Base-by-base conservation (phyloP, 805 yeast species). In the Huiozyma naganishii region DNA sequence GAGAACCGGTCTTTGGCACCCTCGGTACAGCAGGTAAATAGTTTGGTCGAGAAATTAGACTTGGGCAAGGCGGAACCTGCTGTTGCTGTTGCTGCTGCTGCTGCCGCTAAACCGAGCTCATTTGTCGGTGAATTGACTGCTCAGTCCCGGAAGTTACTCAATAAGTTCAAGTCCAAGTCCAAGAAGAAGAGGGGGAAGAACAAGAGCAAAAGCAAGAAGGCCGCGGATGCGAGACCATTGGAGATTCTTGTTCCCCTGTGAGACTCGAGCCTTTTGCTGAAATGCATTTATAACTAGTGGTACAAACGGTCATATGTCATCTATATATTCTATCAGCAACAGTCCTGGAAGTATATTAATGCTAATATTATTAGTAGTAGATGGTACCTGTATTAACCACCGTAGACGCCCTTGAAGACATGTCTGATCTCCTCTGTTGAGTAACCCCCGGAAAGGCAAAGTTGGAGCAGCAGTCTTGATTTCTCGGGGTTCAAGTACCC, bases 401-500 rank as follows among this genome's bases (percentile, higher is more conserved):
- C 79, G 47, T 75, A 77, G 6, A 75, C 81, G 3, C 73, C 72
- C 11, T 58, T 57, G 52, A 79, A 79, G 5, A 70, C 67, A 11
- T 53, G 52, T 39, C 64, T 70, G n/a, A 73, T 73, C 43, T 68
- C 68, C 6, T 52, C 50, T 4, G 69, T 51, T 27, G 62, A 50
- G 52, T 67, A 67, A 1, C 62, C 63, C 32, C 69, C 68, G 28
- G 67, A 59, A 39, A 79, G 62, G 48, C 81, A 74, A 51, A 79
- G 62, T 51, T 78, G 83, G 39, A 79, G 59, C 38, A 79, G 57
- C 27, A 79, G 68, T 52, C 84, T 68, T 37, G 78, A 67, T 62
- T 79, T 79, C 51, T 77, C 83, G 6, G 86, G 84, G 48, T 76
- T 79, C 48, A 79, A 58, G 49, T 76, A 77, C 5, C 86, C 86